Percentiles rank a stretch among this genome's conserved stretches.
Conservation (phyloP, 257 asterid species). For the Nicotiana knightiana region DNA sequence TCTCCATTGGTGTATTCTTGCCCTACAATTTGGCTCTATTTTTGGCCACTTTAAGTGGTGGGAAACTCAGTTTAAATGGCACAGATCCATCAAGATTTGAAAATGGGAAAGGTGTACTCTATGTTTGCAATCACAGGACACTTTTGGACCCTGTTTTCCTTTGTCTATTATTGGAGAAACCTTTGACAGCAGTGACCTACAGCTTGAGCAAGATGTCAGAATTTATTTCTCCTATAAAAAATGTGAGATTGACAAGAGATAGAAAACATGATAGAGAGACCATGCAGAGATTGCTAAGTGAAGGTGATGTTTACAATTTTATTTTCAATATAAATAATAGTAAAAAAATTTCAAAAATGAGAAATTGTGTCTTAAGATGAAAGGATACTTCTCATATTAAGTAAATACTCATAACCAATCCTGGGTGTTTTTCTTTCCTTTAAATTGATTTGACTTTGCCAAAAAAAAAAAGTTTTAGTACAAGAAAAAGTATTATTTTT, state of each 20-base stretch:
- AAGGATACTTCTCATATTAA: no score
- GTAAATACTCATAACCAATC: no score
- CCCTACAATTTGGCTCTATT: constrained; percentile 44
- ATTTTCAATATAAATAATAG: no score
- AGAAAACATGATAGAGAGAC: constrained; percentile 49
- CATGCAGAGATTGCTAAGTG: constrained; percentile 46
- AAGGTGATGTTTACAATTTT: background rate
- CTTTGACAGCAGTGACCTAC: constrained; percentile 80
- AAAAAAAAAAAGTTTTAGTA: no score
- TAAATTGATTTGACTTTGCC: no score
- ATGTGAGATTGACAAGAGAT: constrained; percentile 53
- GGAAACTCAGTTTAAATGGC: constrained; percentile 34
- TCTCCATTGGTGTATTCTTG: constrained; percentile 40
- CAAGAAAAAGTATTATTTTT: no score
- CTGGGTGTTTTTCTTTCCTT: no score
- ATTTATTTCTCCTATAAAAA: constrained; percentile 59
- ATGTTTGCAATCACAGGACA: constrained; percentile 81
- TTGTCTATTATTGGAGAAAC: constrained; percentile 37
- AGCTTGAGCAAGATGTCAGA: constrained; percentile 86
- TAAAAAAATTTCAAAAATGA: no score
- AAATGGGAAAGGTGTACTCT: constrained; percentile 50
- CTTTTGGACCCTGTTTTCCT: constrained; percentile 79
- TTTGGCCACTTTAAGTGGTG: constrained; percentile 45
- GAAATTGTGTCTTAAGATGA: no score
- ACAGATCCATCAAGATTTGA: constrained; percentile 15